Conservation (phyloP, 352 stramenopile genomes). For the Globisporangium rhizosaccharum region DNA sequence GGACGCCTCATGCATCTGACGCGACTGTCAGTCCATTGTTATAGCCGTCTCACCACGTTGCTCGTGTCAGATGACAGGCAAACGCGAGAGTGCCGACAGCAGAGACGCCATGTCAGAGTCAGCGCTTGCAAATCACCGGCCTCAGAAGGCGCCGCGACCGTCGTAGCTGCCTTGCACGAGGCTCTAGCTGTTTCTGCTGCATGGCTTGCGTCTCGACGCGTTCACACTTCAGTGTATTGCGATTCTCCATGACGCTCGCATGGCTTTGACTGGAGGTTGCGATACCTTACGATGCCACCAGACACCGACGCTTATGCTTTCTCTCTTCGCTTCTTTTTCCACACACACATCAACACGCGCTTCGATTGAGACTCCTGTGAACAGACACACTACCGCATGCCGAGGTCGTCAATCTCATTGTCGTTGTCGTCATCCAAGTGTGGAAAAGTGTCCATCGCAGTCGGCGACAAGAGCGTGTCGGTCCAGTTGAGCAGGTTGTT, state of each 20-base stretch:
- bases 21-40: background rate
- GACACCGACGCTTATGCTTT: background rate
- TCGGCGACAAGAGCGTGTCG: conserved; percentile 49
- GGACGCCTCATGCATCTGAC: background rate
- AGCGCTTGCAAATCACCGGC: conserved; percentile 17
- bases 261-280: too few species aligned
- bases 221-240: too few species aligned
- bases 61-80: conserved; percentile 14
- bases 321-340: too few species aligned
- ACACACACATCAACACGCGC: background rate
- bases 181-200: conserved; percentile 3
- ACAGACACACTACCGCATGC: background rate
- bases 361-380: background rate
- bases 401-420: conserved; percentile 12
- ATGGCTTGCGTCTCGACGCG: too few species aligned
- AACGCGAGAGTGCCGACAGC: conserved; percentile 19
- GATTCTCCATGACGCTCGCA: too few species aligned
- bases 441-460: conserved; percentile 35
- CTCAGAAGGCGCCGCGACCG: conserved; percentile 21
- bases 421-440: conserved; percentile 30
- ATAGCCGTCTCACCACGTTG: too few species aligned
- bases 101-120: too few species aligned
- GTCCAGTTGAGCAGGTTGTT: conserved; percentile 81
- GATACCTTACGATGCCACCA: too few species aligned
- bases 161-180: too few species aligned